Evolutionary conservation across 2,329 filamentous ascomycete species (phyloP).

Genomic region (Penicillium sp.): DNA sequence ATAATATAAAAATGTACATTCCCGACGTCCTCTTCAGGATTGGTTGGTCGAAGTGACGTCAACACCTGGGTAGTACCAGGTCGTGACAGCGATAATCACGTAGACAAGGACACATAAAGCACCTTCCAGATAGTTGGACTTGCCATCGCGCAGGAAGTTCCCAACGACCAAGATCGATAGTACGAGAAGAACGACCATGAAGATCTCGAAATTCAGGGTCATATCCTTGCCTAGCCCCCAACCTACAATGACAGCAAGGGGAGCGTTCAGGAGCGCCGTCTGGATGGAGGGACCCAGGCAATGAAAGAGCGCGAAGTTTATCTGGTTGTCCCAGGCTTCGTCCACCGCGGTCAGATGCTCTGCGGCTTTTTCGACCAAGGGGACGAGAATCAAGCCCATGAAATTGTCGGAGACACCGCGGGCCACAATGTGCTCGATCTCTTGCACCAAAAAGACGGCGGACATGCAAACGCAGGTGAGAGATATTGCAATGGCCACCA

Average conservation of each 20-base stretch:
- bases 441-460: conserved; percentile 68
- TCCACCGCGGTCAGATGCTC: conserved; percentile 82
- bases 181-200: conserved; percentile 78
- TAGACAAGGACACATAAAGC: conserved; percentile 68
- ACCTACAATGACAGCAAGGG: conserved; percentile 75
- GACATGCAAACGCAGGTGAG: conserved; percentile 70
- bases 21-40: too few species aligned
- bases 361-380: conserved; percentile 80
- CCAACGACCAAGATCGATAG: conserved; percentile 83
- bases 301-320: conserved; percentile 82
- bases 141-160: conserved; percentile 81
- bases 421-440: conserved; percentile 64
- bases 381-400: conserved; percentile 70
- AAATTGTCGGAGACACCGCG: conserved; percentile 57
- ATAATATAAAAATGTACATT: too few species aligned
- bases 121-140: conserved; percentile 88
- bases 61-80: conserved; percentile 61
- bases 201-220: conserved; percentile 80
- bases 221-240: conserved; percentile 72
- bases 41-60: conserved; percentile 24
- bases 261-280: conserved; percentile 83
- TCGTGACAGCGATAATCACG: conserved; percentile 59
- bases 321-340: conserved; percentile 67
- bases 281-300: conserved; percentile 84
- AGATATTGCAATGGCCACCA: conserved; percentile 62